A percentile compares a stretch with the other conserved stretches of the same genome.
These are phyloP conservation scores for Westerdykella sp. DNA, from an alignment of 2,329 filamentous ascomycete genomes.

Conservation along the genomic window DNA sequence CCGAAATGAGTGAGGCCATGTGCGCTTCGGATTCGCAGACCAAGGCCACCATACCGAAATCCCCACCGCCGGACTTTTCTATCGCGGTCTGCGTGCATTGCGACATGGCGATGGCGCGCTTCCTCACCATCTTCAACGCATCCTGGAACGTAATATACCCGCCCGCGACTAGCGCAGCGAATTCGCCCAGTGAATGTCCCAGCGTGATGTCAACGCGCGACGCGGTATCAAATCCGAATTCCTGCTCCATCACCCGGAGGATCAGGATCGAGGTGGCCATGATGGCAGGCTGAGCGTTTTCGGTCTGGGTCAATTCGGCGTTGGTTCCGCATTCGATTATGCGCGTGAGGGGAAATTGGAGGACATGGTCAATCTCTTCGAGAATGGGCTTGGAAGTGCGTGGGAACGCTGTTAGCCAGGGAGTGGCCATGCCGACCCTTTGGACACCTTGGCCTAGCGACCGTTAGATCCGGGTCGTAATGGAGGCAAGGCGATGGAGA, in stretches of 20 bases:
- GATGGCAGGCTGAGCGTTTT: constrained; percentile 89
- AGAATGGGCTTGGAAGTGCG: constrained; percentile 67
- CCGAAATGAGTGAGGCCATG: constrained; percentile 60
- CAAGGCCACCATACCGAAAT: constrained; percentile 91
- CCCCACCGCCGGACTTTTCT: constrained; percentile 59
- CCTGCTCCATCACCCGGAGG: constrained; percentile 74
- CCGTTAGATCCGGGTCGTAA: not conserved
- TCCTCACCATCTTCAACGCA: constrained; percentile 68
- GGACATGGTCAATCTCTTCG: constrained; percentile 74
- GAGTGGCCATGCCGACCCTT: constrained; percentile 76
- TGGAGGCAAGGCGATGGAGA: not conserved
- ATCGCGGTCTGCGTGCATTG: constrained; percentile 63
- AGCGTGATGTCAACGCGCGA: constrained; percentile 74
- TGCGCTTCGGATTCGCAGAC: constrained; percentile 74
- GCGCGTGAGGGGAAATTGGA: constrained; percentile 67
- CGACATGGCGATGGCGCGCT: constrained; percentile 77
- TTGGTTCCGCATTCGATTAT: constrained; percentile 78
- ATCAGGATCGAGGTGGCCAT: constrained; percentile 93
- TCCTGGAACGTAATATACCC: constrained; percentile 74
- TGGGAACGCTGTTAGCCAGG: constrained; percentile 85
- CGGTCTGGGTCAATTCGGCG: constrained; percentile 68
- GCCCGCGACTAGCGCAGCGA: constrained; percentile 79
- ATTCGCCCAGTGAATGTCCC: constrained; percentile 89
- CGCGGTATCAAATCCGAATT: constrained; percentile 69
- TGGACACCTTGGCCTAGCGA: constrained; percentile 78